These are phyloP conservation scores for Solanum bulbocastanum DNA, from an alignment of 257 asterid species.

Conservation along the genomic window DNA sequence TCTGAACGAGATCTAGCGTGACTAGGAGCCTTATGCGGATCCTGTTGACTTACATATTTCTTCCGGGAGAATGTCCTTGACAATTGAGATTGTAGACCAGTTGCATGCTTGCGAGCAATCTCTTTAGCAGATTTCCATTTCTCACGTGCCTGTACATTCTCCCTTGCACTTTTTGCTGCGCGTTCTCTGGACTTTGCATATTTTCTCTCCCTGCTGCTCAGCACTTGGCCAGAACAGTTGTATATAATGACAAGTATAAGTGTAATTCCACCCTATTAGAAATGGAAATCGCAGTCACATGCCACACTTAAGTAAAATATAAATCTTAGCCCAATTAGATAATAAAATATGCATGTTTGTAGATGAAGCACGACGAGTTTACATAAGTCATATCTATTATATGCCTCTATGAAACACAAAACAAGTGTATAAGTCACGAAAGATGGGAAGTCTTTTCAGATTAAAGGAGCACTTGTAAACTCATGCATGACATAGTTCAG, in stretches of 20 bases:
- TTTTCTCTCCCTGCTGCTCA: constrained; percentile 61
- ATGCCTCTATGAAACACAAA: background rate
- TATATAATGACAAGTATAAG: constrained; percentile 76
- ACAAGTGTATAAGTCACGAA: background rate
- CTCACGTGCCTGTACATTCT: constrained; percentile 76
- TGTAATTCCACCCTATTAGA: constrained; percentile 57
- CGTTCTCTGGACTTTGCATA: constrained; percentile 95
- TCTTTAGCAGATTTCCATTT: constrained; percentile 92
- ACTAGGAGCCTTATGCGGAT: constrained; percentile 25
- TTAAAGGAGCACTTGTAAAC: background rate
- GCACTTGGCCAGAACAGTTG: constrained; percentile 92
- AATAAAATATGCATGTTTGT: background rate
- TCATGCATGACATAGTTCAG: background rate
- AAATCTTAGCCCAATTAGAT: background rate
- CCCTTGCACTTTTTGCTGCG: constrained; percentile 85
- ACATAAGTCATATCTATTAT: background rate
- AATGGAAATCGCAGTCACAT: background rate
- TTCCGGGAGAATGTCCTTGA: constrained; percentile 82
- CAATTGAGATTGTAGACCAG: constrained; percentile 42
- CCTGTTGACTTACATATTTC: constrained; percentile 38
- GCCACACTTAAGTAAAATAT: background rate
- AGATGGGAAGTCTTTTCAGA: background rate
- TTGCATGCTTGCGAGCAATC: constrained; percentile 54
- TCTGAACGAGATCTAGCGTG: constrained; percentile 66
- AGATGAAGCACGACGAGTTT: background rate